Conservation (phyloP, 495 filamentous ascomycete genomes). For the Cercophora samala region DNA sequence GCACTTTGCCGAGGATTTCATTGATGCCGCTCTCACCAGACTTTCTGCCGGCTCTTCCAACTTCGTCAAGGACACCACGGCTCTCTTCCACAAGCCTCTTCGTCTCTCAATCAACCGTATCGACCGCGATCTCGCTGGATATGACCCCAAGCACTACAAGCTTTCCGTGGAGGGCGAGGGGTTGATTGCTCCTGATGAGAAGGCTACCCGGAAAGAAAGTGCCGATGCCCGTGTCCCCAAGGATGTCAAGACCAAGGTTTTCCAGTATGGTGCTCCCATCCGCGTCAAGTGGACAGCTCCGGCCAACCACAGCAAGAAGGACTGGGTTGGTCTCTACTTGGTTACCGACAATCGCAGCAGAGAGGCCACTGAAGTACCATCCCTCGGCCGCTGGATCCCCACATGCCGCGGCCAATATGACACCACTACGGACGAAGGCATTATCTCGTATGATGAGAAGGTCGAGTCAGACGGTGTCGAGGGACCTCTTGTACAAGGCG, state of each 20-base stretch:
- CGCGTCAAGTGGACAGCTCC: constrained; percentile 91
- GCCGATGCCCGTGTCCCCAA: constrained; percentile 43
- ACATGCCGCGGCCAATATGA: constrained; percentile 74
- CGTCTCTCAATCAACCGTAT: constrained; percentile 81
- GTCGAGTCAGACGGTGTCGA: constrained; percentile 49
- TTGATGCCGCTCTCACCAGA: constrained; percentile 84
- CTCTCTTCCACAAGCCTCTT: constrained; percentile 82
- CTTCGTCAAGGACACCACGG: constrained; percentile 82
- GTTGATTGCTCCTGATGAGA: constrained; percentile 50
- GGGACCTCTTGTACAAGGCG: constrained; percentile 59
- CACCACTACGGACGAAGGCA: constrained; percentile 72
- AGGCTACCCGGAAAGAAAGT: constrained; percentile 48
- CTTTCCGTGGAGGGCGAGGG: constrained; percentile 68
- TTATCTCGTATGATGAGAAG: constrained; percentile 62
- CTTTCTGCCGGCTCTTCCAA: constrained; percentile 81
- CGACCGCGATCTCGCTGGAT: constrained; percentile 77
- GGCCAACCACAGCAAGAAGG: constrained; percentile 82
- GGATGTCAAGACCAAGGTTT: constrained; percentile 65
- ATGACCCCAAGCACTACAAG: constrained; percentile 77
- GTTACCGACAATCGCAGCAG: constrained; percentile 88
- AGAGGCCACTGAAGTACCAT: constrained; percentile 76
- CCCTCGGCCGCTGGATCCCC: constrained; percentile 87
- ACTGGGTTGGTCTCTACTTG: constrained; percentile 95
- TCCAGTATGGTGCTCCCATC: constrained; percentile 89
- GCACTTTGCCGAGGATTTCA: constrained; percentile 85